Conservation (phyloP, 345 rosid species). For the Syzygium grande region DNA sequence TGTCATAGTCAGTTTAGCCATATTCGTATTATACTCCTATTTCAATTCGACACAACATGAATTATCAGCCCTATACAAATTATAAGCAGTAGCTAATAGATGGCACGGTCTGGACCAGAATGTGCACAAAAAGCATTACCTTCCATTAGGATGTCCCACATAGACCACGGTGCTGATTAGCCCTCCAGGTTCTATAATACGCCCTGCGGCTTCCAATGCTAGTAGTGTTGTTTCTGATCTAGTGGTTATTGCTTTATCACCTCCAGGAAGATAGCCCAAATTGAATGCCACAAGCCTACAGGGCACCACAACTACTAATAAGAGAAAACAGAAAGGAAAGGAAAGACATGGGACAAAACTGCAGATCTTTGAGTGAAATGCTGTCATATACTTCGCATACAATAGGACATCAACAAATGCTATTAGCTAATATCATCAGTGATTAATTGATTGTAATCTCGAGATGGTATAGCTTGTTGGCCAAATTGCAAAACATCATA, state of each 20-base stretch:
- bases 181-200: slow-evolving; percentile 53
- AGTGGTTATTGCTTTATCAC: slow-evolving; percentile 58
- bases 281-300: slow-evolving; percentile 83
- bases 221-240: slow-evolving; percentile 44
- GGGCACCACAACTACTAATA: background rate
- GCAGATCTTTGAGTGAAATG: background rate
- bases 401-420: background rate
- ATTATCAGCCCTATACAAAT: background rate
- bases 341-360: background rate
- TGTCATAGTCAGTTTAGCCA: background rate
- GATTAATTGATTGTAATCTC: background rate
- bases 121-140: slow-evolving; percentile 23
- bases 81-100: background rate
- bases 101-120: background rate
- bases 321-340: background rate
- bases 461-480: background rate
- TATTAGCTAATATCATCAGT: background rate
- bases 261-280: slow-evolving; percentile 94
- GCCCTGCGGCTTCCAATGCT: slow-evolving; percentile 65
- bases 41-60: background rate
- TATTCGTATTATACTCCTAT: background rate
- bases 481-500: background rate
- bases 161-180: slow-evolving; percentile 77
- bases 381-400: background rate
- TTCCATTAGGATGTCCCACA: slow-evolving; percentile 84